Evolutionary conservation across 1,139 yeast genomes (phyloP).

Genomic region (Yamadazyma atlantica): DNA sequence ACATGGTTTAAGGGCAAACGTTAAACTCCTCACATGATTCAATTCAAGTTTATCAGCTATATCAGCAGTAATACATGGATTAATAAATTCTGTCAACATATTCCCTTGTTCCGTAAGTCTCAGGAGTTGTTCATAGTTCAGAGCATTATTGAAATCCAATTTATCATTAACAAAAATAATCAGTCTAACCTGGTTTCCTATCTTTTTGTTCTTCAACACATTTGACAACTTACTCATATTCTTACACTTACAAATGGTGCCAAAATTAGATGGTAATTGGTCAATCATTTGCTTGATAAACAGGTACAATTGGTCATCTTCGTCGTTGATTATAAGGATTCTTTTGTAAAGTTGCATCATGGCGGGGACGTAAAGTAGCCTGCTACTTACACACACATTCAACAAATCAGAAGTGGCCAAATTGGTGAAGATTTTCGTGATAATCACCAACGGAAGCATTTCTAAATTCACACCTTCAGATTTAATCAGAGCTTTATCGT

Average conservation of each 20-base stretch:
- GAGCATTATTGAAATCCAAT: constrained; percentile 4
- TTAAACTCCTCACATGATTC: constrained; percentile 2
- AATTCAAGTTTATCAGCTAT: not conserved
- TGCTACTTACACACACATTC: constrained; percentile 10
- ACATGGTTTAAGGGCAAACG: constrained; percentile 5
- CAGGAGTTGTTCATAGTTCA: not conserved
- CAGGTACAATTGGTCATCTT: not conserved
- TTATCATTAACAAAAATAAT: constrained; percentile 5
- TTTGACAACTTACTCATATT: constrained; percentile 4
- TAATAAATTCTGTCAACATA: constrained; percentile 4
- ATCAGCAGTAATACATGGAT: constrained; percentile 4
- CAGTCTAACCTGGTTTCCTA: constrained; percentile 5
- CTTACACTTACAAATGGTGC: constrained; percentile 7
- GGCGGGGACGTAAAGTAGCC: constrained; percentile 17
- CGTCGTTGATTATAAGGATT: constrained; percentile 10
- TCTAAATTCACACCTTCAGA: constrained; percentile 8
- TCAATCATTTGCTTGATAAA: constrained; percentile 5
- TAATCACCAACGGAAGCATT: constrained; percentile 11
- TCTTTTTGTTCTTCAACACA: constrained; percentile 5
- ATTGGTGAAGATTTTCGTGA: constrained; percentile 10
- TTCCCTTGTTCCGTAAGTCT: not conserved
- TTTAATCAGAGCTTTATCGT: constrained; percentile 8
- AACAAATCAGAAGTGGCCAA: constrained; percentile 11
- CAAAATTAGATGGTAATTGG: constrained; percentile 2
- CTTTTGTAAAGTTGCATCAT: constrained; percentile 11